Evolutionary conservation across 495 filamentous ascomycete genomes (phyloP).

Genomic region (Neurospora sp.): DNA sequence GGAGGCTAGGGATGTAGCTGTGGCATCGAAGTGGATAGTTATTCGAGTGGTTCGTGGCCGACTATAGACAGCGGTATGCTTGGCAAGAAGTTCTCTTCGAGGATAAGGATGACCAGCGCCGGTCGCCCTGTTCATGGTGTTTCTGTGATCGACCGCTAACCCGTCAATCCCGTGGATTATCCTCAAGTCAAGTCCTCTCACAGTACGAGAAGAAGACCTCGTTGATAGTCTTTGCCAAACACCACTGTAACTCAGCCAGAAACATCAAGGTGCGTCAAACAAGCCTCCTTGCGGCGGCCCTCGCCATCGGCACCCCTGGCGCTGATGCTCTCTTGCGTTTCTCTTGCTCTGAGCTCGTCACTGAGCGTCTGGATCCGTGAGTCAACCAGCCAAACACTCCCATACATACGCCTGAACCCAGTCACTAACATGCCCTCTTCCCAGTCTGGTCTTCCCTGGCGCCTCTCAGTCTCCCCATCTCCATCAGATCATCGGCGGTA

Average conservation of each 20-base stretch:
- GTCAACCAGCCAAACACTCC: background rate
- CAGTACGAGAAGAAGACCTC: background rate
- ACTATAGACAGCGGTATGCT: background rate
- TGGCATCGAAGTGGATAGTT: background rate
- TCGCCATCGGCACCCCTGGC: constrained; percentile 3
- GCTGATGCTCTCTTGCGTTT: constrained; percentile 45
- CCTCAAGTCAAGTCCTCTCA: background rate
- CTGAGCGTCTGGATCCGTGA: constrained; percentile 20
- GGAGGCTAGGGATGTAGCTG: background rate
- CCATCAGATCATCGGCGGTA: constrained; percentile 21
- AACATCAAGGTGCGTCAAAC: constrained; percentile 1
- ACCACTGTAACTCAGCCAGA: background rate
- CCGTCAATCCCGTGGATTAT: background rate
- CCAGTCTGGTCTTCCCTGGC: constrained; percentile 18
- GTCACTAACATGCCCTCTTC: background rate
- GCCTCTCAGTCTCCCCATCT: constrained; percentile 15
- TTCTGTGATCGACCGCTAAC: background rate
- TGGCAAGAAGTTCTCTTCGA: background rate
- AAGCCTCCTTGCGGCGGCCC: constrained; percentile 3
- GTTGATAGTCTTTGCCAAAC: background rate
- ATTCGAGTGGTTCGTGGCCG: background rate
- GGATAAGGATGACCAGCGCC: background rate
- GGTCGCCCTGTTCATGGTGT: background rate
- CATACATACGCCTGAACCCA: background rate
- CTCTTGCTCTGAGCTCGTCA: constrained; percentile 33